A percentile compares a stretch with the other conserved stretches of the same genome.
phyloP scores from a whole-genome alignment of 2,329 filamentous ascomycete genomes.

The Sporothrix protearum region DNA sequence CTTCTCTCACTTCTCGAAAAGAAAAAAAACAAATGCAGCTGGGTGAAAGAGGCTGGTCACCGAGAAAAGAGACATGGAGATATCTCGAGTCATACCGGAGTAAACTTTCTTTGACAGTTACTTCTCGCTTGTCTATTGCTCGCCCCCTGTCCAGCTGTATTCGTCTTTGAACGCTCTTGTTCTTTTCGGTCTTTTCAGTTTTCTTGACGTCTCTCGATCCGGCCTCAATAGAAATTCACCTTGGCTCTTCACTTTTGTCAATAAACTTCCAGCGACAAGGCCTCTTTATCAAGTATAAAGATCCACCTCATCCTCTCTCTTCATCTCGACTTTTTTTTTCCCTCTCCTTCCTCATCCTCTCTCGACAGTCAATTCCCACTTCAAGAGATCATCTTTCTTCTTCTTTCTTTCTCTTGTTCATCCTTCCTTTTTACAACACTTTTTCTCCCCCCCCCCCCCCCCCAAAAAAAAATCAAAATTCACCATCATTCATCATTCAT shows the following conservation, averaged over 20 bases:
- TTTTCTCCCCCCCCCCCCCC: not conserved
- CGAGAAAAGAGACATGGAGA: not conserved
- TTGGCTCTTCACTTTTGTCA: not conserved
- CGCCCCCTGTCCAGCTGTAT: not conserved
- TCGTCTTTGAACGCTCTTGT: not conserved
- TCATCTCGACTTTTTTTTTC: not conserved
- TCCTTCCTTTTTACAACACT: not conserved
- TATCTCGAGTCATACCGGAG: not conserved
- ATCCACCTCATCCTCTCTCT: not conserved
- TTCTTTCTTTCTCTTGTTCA: not conserved
- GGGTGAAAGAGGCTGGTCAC: slow-evolving; percentile 7
- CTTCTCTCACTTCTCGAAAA: not conserved
- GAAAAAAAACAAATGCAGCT: not conserved
- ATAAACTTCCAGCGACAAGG: slow-evolving; percentile 8
- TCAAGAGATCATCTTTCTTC: slow-evolving; percentile 5
- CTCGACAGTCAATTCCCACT: not conserved
- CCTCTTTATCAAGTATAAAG: not conserved
- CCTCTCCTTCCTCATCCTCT: not conserved
- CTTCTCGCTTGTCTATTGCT: not conserved
- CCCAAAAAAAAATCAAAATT: not conserved
- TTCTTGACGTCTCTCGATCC: not conserved
- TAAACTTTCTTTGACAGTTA: not conserved
- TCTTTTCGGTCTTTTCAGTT: not conserved
- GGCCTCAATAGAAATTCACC: slow-evolving; percentile 12
- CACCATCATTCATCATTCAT: not conserved